Conservation (phyloP, 441 rosid species). For the Erodium trifolium region DNA sequence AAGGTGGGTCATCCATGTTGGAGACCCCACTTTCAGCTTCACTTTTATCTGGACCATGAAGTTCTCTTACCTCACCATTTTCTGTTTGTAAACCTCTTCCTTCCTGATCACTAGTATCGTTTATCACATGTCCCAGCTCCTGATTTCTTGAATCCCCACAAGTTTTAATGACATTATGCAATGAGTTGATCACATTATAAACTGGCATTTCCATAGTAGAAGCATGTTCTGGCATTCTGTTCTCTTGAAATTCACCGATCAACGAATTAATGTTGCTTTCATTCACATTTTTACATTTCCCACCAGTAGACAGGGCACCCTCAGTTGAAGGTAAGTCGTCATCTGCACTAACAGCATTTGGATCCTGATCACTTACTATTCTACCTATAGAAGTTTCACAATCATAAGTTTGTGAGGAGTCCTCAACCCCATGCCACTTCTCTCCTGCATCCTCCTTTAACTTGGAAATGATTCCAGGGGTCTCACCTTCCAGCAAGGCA, state of each 20-base stretch:
- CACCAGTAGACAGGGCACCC: slow-evolving; percentile 22
- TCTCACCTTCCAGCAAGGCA: slow-evolving; percentile 27
- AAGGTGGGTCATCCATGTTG: slow-evolving; percentile 22
- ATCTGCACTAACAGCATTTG: slow-evolving; percentile 25
- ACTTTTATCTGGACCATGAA: slow-evolving; percentile 20
- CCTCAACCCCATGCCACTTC: slow-evolving; percentile 36
- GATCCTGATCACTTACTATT: slow-evolving; percentile 24
- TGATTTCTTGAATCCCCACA: slow-evolving; percentile 29
- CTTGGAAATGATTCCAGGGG: slow-evolving; percentile 30
- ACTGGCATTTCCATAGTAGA: slow-evolving; percentile 33
- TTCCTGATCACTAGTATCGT: slow-evolving; percentile 23
- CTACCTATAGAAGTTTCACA: slow-evolving; percentile 17
- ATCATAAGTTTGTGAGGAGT: slow-evolving; percentile 26
- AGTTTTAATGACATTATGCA: slow-evolving; percentile 20
- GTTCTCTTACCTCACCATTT: slow-evolving; percentile 15
- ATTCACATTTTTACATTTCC: slow-evolving; percentile 19
- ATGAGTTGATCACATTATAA: slow-evolving; percentile 21
- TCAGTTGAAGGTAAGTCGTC: slow-evolving; percentile 23
- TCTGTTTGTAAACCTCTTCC: slow-evolving; percentile 23
- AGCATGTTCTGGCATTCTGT: slow-evolving; percentile 26
- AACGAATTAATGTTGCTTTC: slow-evolving; percentile 26
- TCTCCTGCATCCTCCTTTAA: slow-evolving; percentile 30
- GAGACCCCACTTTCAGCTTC: slow-evolving; percentile 23
- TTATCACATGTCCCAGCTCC: slow-evolving; percentile 25
- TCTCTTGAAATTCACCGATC: slow-evolving; percentile 27